Evolutionary conservation across 768 basidiomycete genomes (phyloP), one percentile per base, ranked within the genome.

Genomic region (Tricholomella constricta): DNA sequence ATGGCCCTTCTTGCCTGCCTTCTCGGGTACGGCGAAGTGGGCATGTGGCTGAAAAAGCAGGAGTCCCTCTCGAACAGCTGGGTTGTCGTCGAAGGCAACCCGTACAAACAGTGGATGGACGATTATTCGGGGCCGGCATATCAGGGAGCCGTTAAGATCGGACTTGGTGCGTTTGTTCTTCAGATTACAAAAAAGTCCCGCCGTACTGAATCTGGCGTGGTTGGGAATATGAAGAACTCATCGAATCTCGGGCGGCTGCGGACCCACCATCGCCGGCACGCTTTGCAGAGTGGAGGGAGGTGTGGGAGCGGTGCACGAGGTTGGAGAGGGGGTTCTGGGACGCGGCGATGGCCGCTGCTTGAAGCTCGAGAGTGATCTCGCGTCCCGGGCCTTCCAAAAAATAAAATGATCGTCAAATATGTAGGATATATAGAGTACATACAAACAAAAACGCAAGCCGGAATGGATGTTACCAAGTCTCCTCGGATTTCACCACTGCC

Each of bases 281-380:
- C 29, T 74, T 91, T 25, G 74, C 73, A 3, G 86, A 89, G 62
- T 89, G 93, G 81, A 69, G 74, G 44, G 62, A 69, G 15, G 81
- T 93, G 2, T 96, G 92, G 89, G 77, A 82, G 62, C 81, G 80
- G 48, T 91, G 90, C 62, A 85, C 89, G 0, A 67, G 71, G 41
- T 73, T 97, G 41, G 94, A 98, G 71, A 88, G 83, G 59, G 82
- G 78, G 0, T 96, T 96, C 65, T 98, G 94, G 94, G 89, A 95
- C 63, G 72, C 74, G 63, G 79, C 76, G 12, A 75, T 81, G 74
- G 63, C 53, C 8, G 58, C 55, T 29, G 55, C 49, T 45, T 51
- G 45, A 40, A 25, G 22, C 6, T 6, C 43, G 29, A 32, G 14
- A 2, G 9, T 4, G 14, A 2, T 10, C 31, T 14, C 31, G 4